Conservation (phyloP, 305 asterid genomes). For the Salvia sclarea region DNA sequence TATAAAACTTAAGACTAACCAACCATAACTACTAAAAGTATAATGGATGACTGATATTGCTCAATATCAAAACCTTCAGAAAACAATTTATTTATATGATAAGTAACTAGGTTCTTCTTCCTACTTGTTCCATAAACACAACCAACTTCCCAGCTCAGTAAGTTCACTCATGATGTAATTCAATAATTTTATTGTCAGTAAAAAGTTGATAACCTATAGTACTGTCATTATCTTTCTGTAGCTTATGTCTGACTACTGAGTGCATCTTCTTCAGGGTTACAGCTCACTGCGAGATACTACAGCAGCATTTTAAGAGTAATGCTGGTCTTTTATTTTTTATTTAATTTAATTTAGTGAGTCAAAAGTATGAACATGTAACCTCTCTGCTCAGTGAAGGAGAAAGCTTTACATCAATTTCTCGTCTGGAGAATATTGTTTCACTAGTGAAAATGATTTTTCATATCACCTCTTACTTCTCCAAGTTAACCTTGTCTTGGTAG, state of each 20-base stretch:
- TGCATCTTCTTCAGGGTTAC: background rate
- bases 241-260: background rate
- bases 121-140: background rate
- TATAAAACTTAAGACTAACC: background rate
- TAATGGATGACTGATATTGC: background rate
- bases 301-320: background rate
- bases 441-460: background rate
- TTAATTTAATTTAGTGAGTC: background rate
- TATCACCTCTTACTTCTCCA: background rate
- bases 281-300: background rate
- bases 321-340: background rate
- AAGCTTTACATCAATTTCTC: background rate
- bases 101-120: constrained; percentile 11
- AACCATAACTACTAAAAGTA: background rate
- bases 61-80: constrained; percentile 6
- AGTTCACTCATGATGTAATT: constrained; percentile 4
- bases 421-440: background rate
- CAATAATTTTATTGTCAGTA: background rate
- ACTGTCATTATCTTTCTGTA: background rate
- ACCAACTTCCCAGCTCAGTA: background rate
- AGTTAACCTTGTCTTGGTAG: too few species aligned
- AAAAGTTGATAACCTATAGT: background rate
- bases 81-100: background rate
- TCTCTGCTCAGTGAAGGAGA: background rate
- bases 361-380: background rate